Percentiles rank a stretch among this genome's conserved stretches.
Evolutionary conservation across 2,329 filamentous ascomycete species (phyloP).

Genomic region (Xylaria digitata): DNA sequence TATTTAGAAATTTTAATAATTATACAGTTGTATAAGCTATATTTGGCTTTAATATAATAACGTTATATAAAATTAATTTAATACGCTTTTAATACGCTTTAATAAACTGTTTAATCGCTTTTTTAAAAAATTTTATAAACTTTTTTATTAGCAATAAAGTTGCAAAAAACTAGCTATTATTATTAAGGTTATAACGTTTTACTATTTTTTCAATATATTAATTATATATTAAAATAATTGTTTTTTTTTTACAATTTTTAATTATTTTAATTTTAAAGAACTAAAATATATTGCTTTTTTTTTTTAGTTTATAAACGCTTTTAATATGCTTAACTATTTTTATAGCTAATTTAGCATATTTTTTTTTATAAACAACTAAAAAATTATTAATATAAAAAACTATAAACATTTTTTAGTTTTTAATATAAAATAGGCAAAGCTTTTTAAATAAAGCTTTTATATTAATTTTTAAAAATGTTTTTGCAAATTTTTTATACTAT

Average conservation of each 20-base stretch:
- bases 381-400: neutral
- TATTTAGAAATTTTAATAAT: neutral
- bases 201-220: too few relatives aligned
- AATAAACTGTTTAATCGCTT: neutral
- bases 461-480: neutral
- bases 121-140: neutral
- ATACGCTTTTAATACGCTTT: neutral
- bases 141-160: too few relatives aligned
- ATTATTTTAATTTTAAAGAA: neutral
- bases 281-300: neutral
- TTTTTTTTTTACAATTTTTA: neutral
- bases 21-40: neutral
- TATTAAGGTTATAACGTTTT: too few relatives aligned
- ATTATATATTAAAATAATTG: neutral
- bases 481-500: neutral
- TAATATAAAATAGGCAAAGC: neutral
- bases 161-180: too few relatives aligned
- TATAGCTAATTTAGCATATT: neutral
- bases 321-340: neutral
- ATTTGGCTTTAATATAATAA: constrained; percentile 2
- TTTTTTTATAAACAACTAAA: neutral
- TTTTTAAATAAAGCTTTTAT: neutral
- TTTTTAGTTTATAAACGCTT: neutral
- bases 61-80: neutral
- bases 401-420: neutral